Evolutionary conservation across 345 rosid genomes (phyloP).

Genomic region (Arabidopsis thaliana): DNA sequence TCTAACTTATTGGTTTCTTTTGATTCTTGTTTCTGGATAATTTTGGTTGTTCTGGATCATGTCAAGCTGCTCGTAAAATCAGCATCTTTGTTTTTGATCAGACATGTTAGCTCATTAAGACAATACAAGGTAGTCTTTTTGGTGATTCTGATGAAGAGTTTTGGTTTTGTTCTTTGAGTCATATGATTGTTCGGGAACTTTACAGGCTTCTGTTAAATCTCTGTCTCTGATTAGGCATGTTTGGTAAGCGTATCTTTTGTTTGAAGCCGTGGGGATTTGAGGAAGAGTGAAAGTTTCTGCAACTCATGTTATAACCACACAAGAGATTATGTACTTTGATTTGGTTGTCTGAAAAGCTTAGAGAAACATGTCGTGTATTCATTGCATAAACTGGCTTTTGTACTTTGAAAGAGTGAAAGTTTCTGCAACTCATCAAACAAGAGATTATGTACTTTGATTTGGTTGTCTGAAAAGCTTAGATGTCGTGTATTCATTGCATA

Average conservation of each 20-base stretch:
- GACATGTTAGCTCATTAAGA: not conserved
- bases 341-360: constrained; percentile 20
- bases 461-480: constrained; percentile 10
- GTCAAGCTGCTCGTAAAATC: not conserved
- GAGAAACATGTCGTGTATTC: constrained; percentile 7
- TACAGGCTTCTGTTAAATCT: no score
- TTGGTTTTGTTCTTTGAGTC: no score
- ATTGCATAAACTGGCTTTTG: not conserved
- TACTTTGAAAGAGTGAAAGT: not conserved
- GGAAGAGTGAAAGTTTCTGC: not conserved
- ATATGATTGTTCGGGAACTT: no score
- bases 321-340: not conserved
- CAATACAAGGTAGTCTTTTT: no score
- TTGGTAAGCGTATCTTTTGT: not conserved
- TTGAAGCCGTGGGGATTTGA: constrained; percentile 1
- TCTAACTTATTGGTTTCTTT: constrained; percentile 14
- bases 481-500: no score
- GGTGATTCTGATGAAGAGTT: no score
- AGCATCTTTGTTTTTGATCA: constrained; percentile 8
- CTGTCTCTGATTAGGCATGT: no score
- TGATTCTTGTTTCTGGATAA: constrained; percentile 2
- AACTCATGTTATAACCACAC: not conserved
- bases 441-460: no score
- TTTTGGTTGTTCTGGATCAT: not conserved
- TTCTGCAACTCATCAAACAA: not conserved